phyloP scores from a whole-genome alignment of 1,284 basidiomycete genomes.

The Violaceomyces palustris region DNA sequence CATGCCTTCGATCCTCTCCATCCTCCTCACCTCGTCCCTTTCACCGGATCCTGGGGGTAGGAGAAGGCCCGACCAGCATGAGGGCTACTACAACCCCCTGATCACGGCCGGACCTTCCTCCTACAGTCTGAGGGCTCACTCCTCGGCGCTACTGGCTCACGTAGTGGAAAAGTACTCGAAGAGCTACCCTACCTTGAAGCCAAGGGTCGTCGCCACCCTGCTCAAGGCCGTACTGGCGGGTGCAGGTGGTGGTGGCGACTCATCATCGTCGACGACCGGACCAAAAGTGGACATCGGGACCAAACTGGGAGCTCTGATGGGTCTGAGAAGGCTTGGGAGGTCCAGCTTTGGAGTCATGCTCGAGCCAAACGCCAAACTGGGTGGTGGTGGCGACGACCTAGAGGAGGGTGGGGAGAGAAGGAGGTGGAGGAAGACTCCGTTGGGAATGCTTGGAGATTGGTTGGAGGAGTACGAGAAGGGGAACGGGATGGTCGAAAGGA shows the following conservation, averaged over 20 bases:
- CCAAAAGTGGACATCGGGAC: slow-evolving; percentile 30
- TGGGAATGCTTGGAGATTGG: slow-evolving; percentile 29
- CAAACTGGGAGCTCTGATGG: slow-evolving; percentile 48
- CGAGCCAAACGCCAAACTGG: slow-evolving; percentile 7
- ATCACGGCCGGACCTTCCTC: slow-evolving; percentile 17
- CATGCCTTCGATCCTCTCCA: slow-evolving; percentile 83
- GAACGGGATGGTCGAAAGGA: no score
- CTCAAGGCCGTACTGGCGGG: slow-evolving; percentile 72
- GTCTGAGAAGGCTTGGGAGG: slow-evolving; percentile 38
- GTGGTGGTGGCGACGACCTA: not conserved
- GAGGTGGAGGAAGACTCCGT: slow-evolving; percentile 4
- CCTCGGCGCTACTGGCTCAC: slow-evolving; percentile 68
- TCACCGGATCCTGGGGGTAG: no score
- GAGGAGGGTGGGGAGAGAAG: not conserved
- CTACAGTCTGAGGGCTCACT: slow-evolving; percentile 32
- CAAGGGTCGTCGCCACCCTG: slow-evolving; percentile 86
- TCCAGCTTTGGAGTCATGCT: slow-evolving; percentile 40
- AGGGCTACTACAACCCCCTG: slow-evolving; percentile 5
- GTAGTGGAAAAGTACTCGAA: slow-evolving; percentile 62
- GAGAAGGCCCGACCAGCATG: no score
- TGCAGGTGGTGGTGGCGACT: slow-evolving; percentile 7
- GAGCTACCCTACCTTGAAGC: slow-evolving; percentile 74
- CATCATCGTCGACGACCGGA: slow-evolving; percentile 10
- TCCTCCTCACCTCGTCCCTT: slow-evolving; percentile 77
- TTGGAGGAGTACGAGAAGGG: slow-evolving; percentile 25